Conservation (phyloP, 352 stramenopile genomes). For the Phytophthora citricola region DNA sequence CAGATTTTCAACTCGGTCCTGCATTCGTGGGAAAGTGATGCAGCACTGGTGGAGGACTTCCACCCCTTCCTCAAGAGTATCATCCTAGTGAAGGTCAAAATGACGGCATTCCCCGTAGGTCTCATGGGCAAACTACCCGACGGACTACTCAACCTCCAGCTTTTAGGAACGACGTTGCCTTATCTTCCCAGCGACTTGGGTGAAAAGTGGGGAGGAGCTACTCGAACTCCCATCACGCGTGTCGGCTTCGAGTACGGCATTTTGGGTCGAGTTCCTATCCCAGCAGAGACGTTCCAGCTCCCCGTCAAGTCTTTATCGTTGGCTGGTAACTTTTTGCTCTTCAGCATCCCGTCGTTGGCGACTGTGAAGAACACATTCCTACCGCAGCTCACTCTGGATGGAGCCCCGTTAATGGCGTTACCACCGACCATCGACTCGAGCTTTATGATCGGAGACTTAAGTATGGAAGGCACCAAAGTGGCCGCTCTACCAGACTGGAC, state of each 20-base stretch:
- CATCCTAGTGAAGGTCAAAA: conserved; percentile 20
- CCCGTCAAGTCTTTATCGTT: conserved; percentile 26
- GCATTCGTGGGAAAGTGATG: conserved; percentile 21
- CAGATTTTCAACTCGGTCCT: conserved; percentile 31
- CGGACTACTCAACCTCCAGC: conserved; percentile 23
- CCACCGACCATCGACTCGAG: conserved; percentile 21
- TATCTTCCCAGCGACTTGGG: conserved; percentile 22
- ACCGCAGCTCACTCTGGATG: conserved; percentile 25
- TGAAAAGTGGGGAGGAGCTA: conserved; percentile 23
- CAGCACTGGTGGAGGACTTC: conserved; percentile 17
- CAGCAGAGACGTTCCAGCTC: conserved; percentile 27
- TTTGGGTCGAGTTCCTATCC: conserved; percentile 13
- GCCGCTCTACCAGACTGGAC: conserved; percentile 24
- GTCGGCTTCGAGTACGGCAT: conserved; percentile 38
- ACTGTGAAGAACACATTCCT: conserved; percentile 19
- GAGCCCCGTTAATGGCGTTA: conserved; percentile 18
- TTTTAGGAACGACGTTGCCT: conserved; percentile 26
- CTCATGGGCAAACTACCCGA: conserved; percentile 21
- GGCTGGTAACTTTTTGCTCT: conserved; percentile 29
- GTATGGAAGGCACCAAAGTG: conserved; percentile 27
- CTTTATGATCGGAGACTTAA: conserved; percentile 33
- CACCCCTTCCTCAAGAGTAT: conserved; percentile 25
- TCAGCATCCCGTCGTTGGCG: conserved; percentile 11
- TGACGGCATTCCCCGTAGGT: conserved; percentile 23
- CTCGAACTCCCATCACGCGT: conserved; percentile 12